phyloP scores from a whole-genome alignment of 331 rosid species.

The Acacia pycnantha region DNA sequence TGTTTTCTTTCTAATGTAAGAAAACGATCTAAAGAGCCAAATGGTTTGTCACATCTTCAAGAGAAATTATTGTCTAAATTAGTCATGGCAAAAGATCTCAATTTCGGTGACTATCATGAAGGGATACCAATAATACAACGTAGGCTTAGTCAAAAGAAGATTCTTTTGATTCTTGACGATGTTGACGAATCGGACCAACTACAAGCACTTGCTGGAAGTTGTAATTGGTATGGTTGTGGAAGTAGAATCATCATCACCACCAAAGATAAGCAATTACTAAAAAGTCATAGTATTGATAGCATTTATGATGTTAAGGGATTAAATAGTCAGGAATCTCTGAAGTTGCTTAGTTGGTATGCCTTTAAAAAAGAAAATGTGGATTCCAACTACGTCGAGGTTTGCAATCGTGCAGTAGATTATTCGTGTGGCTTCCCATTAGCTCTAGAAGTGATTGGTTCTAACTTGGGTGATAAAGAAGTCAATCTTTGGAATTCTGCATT shows the following conservation, averaged over 20 bases:
- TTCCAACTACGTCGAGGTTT: neutral
- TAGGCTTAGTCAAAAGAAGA: neutral
- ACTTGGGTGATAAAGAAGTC: conserved; percentile 17
- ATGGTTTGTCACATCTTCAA: neutral
- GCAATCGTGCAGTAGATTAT: neutral
- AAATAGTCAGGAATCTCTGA: neutral
- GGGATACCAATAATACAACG: neutral
- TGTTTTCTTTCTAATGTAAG: neutral
- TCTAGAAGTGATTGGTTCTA: neutral
- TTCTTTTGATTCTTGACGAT: neutral
- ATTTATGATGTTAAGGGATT: neutral
- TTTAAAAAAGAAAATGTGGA: neutral
- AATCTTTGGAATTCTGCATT: conserved; percentile 29
- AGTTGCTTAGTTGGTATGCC: neutral
- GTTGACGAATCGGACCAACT: conserved; percentile 21
- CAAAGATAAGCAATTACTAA: neutral
- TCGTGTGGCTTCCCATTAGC: conserved; percentile 37
- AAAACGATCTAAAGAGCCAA: neutral
- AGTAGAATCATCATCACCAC: conserved; percentile 37
- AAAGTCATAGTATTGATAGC: neutral
- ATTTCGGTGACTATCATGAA: neutral
- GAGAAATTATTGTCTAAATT: neutral
- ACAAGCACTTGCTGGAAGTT: conserved; percentile 13
- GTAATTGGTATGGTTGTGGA: conserved; percentile 32
- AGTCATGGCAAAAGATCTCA: neutral